phyloP scores from a whole-genome alignment of 306 rosid genomes.

The Acacia acuminata region DNA sequence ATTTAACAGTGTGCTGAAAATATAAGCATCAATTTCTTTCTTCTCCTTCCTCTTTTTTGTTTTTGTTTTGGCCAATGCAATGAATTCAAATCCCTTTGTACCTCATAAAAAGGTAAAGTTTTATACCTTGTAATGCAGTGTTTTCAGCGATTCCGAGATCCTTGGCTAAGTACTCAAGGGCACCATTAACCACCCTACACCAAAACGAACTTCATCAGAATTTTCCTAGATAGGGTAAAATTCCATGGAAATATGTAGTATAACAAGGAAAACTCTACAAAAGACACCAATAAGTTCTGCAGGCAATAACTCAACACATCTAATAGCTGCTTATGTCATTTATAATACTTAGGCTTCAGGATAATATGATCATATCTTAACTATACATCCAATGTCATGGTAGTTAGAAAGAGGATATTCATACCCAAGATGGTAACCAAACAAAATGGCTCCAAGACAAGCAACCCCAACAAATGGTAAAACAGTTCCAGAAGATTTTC shows the following conservation, averaged over 20 bases:
- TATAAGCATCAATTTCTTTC: conserved; percentile 2
- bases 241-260: conserved; percentile 14
- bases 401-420: conserved; percentile 29
- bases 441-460: conserved; percentile 90
- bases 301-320: conserved; percentile 18
- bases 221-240: conserved; percentile 26
- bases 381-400: not conserved
- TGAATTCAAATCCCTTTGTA: conserved; percentile 8
- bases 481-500: conserved; percentile 81
- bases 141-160: conserved; percentile 85
- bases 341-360: not conserved
- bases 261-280: conserved; percentile 9
- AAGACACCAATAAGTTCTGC: conserved; percentile 10
- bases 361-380: not conserved
- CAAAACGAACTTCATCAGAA: conserved; percentile 34
- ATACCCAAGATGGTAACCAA: conserved; percentile 99
- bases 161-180: conserved; percentile 88
- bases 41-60: not conserved
- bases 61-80: not conserved
- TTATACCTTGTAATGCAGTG: conserved; percentile 71
- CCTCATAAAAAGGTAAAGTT: not conserved
- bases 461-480: conserved; percentile 92
- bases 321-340: not conserved
- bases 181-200: conserved; percentile 90
- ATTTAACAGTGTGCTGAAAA: conserved; percentile 13